phyloP scores from a whole-genome alignment of 2,329 filamentous ascomycete species.

The Xylaria sp. region DNA sequence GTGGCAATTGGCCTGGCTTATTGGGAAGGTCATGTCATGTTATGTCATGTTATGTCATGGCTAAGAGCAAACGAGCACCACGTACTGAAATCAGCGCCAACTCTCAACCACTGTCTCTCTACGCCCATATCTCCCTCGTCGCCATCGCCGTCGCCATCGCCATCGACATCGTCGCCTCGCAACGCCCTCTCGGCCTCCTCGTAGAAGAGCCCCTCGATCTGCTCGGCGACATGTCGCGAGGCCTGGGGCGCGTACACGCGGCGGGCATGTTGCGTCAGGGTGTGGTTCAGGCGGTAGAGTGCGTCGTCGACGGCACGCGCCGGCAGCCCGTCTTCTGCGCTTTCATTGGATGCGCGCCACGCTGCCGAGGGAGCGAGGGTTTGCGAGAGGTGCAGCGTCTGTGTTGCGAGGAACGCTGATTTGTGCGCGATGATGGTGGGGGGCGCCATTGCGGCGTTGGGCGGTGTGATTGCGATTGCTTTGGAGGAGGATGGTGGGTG shows the following conservation, averaged over 20 bases:
- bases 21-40: background rate
- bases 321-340: conserved; percentile 55
- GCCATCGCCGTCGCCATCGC: conserved; percentile 49
- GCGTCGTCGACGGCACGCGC: conserved; percentile 67
- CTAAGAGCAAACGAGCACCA: background rate
- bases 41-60: background rate
- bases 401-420: conserved; percentile 70
- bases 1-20: background rate
- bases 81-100: conserved; percentile 46
- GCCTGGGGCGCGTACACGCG: conserved; percentile 75
- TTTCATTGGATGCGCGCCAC: conserved; percentile 62
- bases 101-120: conserved; percentile 49
- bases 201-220: conserved; percentile 75
- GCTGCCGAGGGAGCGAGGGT: conserved; percentile 65
- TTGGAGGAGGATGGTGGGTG: background rate
- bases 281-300: conserved; percentile 68
- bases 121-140: conserved; percentile 49
- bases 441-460: conserved; percentile 49
- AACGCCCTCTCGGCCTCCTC: conserved; percentile 55
- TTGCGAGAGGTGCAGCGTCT: conserved; percentile 72
- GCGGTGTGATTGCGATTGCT: background rate
- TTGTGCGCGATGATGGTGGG: conserved; percentile 72
- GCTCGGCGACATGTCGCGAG: conserved; percentile 77
- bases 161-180: conserved; percentile 50
- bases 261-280: conserved; percentile 72